A percentile compares a stretch with the other conserved stretches of the same genome.
These are phyloP conservation scores for Fusarium xylarioides DNA, from an alignment of 2,329 filamentous ascomycete species.

Conservation along the genomic window DNA sequence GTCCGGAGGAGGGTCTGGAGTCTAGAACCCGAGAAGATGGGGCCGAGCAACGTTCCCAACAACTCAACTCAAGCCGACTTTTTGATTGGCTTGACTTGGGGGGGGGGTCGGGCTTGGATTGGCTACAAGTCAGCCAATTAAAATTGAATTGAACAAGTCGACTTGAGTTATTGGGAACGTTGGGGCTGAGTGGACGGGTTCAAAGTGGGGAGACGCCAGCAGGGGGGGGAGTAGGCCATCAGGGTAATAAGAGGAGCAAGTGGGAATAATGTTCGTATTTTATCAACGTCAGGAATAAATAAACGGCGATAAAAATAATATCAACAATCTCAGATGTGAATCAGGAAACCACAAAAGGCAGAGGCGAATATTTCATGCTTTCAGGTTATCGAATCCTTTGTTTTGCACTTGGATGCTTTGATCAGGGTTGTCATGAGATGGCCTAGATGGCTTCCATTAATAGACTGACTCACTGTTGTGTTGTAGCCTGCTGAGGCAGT, in stretches of 20 bases:
- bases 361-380: neutral
- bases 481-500: neutral
- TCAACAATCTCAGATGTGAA: neutral
- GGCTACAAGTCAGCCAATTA: too few species aligned
- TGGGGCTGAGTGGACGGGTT: slow-evolving; percentile 13
- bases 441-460: neutral
- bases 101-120: too few species aligned
- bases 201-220: slow-evolving; percentile 16
- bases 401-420: neutral
- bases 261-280: neutral
- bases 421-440: neutral
- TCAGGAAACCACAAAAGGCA: neutral
- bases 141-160: too few species aligned
- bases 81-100: too few species aligned
- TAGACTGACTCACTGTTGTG: neutral
- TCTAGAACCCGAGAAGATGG: slow-evolving; percentile 20
- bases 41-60: too few species aligned
- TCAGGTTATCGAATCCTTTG: neutral
- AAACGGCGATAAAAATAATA: neutral
- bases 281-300: neutral
- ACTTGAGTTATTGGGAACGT: too few species aligned
- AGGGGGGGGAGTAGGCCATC: neutral
- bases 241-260: neutral
- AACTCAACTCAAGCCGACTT: too few species aligned
- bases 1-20: slow-evolving; percentile 28